Base-by-base conservation (phyloP, 139 green algal genomes). In the Tetradesmus lagerheimii region DNA sequence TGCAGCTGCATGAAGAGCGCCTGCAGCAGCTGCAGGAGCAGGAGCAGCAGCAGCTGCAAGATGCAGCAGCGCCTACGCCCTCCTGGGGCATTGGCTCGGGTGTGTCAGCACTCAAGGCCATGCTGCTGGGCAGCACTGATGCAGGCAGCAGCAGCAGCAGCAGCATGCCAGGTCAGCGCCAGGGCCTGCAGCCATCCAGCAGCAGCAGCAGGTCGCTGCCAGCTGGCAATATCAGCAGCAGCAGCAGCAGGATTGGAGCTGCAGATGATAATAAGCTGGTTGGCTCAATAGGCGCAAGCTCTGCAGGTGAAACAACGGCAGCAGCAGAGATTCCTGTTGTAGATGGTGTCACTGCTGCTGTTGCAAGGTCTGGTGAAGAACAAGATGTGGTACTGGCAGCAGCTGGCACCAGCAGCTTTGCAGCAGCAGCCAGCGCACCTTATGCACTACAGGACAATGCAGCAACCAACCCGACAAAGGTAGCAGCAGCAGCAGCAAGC, bases 401-500 rank as follows among this genome's bases (percentile, higher is more conserved):
- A 50, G 77, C 39, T 57, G 37, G 41, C 62, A n/a, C 29, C 77
- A 83, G 37, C 1, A 18, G 41, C 41, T 83, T n/a, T 83, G 77
- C 15, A 8, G 39, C 39, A 47, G 34, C 39, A 50, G 39, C 35
- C 38, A 81, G 75, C 0, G 12, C 34, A 81, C 34, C 5, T 25
- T 2, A 25, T 81, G 20, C 38, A 16, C 38, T 25, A 38, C 75
- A 47, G 75, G 34, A 47, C 18, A 9, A 50, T 50, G 23, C 79
- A 38, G 79, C 57, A 31, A 43, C 41, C 34, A 18, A 23, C 41
- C 43, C 41, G 25, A 39, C 78, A 35, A 43, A 39, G 15, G 43
- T 43, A 85, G 45, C 45, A 45, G n/a, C 80, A 50, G 80, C 47
- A 86, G 80, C 80, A 75, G 80, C 31, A 41, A 12, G 27, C 37